These are phyloP conservation scores for Magnolia changhungtana DNA, from an alignment of 164 flowering plant species.

Conservation along the genomic window DNA sequence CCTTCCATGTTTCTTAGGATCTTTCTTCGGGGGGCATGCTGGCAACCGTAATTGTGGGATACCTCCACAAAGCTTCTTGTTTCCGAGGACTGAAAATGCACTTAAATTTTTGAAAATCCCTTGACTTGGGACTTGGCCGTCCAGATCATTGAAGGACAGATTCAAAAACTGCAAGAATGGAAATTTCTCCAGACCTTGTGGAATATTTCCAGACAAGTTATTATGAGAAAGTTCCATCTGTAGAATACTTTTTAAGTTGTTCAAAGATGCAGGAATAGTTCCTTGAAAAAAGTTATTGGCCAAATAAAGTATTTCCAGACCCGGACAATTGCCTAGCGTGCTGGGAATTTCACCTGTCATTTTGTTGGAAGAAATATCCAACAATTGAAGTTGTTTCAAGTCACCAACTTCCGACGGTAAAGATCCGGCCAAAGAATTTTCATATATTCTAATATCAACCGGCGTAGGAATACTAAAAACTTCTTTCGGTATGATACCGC, in stretches of 20 bases:
- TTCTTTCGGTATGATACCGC: constrained; percentile 14
- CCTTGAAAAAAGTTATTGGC: constrained; percentile 10
- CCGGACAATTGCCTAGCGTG: constrained; percentile 17
- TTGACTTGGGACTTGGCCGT: constrained; percentile 14
- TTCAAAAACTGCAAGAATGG: neutral
- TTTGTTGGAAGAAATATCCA: constrained; percentile 16
- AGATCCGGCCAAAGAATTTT: constrained; percentile 23
- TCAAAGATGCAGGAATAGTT: constrained; percentile 1
- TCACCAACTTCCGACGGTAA: constrained; percentile 30
- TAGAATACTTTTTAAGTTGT: neutral
- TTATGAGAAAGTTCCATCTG: constrained; percentile 10
- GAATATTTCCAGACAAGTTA: constrained; percentile 14
- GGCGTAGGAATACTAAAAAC: constrained; percentile 5
- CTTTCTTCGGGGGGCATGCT: too few relatives aligned
- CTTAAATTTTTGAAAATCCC: constrained; percentile 22
- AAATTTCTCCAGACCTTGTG: neutral
- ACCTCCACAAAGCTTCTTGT: too few relatives aligned
- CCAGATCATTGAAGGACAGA: constrained; percentile 18
- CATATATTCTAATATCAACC: constrained; percentile 2
- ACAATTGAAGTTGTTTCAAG: constrained; percentile 3
- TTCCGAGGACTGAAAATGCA: constrained; percentile 18
- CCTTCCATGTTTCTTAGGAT: too few relatives aligned
- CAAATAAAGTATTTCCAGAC: constrained; percentile 4
- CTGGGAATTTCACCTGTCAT: constrained; percentile 14
- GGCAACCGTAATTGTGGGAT: too few relatives aligned